Evolutionary conservation across 2,329 filamentous ascomycete genomes (phyloP).

Genomic region (Claviceps spartinae): DNA sequence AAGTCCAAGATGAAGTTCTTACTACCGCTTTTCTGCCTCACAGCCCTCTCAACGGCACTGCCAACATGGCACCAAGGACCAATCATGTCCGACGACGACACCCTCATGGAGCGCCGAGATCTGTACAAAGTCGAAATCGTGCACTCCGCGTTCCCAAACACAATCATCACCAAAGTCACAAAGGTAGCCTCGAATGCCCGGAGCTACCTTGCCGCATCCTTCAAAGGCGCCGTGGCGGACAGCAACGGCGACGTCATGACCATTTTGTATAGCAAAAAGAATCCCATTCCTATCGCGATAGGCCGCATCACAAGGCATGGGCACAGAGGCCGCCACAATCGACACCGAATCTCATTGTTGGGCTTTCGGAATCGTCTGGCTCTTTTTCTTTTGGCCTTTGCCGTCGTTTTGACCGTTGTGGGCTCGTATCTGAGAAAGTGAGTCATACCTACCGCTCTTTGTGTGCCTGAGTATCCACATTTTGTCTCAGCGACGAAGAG

Average conservation of each 20-base stretch:
- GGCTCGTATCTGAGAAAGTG: conserved; percentile 10
- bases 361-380: conserved; percentile 9
- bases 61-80: conserved; percentile 4
- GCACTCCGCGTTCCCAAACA: not conserved
- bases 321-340: not conserved
- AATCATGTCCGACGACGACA: conserved; percentile 7
- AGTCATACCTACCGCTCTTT: not conserved
- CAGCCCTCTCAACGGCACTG: not conserved
- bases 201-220: conserved; percentile 4
- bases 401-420: conserved; percentile 7
- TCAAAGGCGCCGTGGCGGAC: conserved; percentile 7
- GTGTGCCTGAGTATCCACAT: too few relatives aligned
- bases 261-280: not conserved
- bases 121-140: conserved; percentile 1
- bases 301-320: not conserved
- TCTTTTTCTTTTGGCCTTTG: conserved; percentile 8
- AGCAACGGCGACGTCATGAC: conserved; percentile 9
- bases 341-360: conserved; percentile 3
- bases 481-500: too few relatives aligned
- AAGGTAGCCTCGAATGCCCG: conserved; percentile 7
- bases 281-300: not conserved
- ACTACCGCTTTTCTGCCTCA: conserved; percentile 1
- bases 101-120: conserved; percentile 5
- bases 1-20: not conserved
- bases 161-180: conserved; percentile 5